Evolutionary conservation across 768 basidiomycete genomes (phyloP).

Genomic region (Pulveroboletus sp.): DNA sequence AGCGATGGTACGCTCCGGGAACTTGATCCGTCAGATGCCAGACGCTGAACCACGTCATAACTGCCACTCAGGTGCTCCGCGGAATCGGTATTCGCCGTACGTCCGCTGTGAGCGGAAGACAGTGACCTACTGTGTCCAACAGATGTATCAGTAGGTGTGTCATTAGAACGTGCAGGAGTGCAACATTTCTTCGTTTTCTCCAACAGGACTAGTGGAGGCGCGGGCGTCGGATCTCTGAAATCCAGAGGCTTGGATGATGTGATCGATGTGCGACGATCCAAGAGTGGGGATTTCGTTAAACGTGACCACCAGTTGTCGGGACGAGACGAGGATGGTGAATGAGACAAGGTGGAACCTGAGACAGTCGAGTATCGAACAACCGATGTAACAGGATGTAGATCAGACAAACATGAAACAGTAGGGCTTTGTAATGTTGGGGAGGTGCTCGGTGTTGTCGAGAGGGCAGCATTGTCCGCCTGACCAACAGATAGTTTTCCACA

Average conservation of each 20-base stretch:
- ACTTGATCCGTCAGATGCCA: constrained; percentile 27
- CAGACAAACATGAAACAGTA: constrained; percentile 18
- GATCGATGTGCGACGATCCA: constrained; percentile 52
- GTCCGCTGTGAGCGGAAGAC: constrained; percentile 48
- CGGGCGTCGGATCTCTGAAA: constrained; percentile 77
- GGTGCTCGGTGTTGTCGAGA: constrained; percentile 5
- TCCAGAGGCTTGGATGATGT: constrained; percentile 38
- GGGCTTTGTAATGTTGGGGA: constrained; percentile 23
- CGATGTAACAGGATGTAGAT: constrained; percentile 26
- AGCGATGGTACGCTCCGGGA: constrained; percentile 23
- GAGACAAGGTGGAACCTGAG: constrained; percentile 37
- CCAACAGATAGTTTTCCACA: constrained; percentile 23
- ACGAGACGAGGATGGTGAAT: constrained; percentile 49
- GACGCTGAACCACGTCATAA: constrained; percentile 67
- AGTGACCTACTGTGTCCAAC: constrained; percentile 31
- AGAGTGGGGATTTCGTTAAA: constrained; percentile 59
- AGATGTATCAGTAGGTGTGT: constrained; percentile 9
- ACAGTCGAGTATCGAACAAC: constrained; percentile 39
- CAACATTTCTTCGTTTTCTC: constrained; percentile 37
- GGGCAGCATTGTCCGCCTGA: constrained; percentile 22
- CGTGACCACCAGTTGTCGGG: constrained; percentile 78
- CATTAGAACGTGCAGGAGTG: constrained; percentile 12
- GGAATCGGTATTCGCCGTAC: constrained; percentile 64
- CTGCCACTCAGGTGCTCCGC: constrained; percentile 61
- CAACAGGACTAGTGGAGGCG: constrained; percentile 58